phyloP scores from a whole-genome alignment of 2,329 filamentous ascomycete species.

The Verticillium zaregamsianum region DNA sequence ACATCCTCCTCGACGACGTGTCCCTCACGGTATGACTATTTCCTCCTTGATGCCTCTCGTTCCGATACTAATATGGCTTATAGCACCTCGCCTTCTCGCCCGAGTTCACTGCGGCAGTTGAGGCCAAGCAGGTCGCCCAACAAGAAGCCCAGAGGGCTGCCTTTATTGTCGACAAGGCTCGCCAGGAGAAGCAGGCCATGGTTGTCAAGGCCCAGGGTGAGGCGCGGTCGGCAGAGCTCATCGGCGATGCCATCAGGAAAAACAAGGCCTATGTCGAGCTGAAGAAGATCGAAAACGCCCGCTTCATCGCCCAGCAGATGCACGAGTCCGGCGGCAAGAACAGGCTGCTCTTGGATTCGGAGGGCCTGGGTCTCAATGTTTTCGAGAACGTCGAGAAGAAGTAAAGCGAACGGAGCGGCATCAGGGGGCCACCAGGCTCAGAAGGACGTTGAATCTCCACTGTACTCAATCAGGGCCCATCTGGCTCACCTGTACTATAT shows the following conservation, averaged over 20 bases:
- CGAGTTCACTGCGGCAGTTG: constrained; percentile 69
- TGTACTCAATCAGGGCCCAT: constrained; percentile 27
- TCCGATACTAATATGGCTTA: constrained; percentile 16
- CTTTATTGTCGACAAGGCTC: constrained; percentile 97
- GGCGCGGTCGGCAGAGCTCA: constrained; percentile 93
- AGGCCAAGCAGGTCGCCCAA: constrained; percentile 71
- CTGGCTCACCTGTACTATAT: neutral
- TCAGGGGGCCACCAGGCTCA: neutral
- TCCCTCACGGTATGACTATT: constrained; percentile 73
- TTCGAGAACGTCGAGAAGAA: constrained; percentile 50
- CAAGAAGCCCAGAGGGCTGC: constrained; percentile 97
- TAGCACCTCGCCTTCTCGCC: constrained; percentile 70
- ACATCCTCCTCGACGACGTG: constrained; percentile 95
- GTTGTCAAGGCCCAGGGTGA: constrained; percentile 99
- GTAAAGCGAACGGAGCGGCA: constrained; percentile 21
- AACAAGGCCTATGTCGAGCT: constrained; percentile 94
- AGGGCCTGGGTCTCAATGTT: constrained; percentile 89
- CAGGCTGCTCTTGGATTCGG: constrained; percentile 87
- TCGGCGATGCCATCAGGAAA: constrained; percentile 99
- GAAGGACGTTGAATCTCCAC: constrained; percentile 36
- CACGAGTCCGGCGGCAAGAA: constrained; percentile 85
- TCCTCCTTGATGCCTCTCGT: too few species aligned
- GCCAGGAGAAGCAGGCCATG: constrained; percentile 99
- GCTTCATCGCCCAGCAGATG: constrained; percentile 79
- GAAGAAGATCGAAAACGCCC: constrained; percentile 96